Conservation (phyloP, 768 basidiomycete genomes). For the Tylopilus plumbeoviolaceoides region DNA sequence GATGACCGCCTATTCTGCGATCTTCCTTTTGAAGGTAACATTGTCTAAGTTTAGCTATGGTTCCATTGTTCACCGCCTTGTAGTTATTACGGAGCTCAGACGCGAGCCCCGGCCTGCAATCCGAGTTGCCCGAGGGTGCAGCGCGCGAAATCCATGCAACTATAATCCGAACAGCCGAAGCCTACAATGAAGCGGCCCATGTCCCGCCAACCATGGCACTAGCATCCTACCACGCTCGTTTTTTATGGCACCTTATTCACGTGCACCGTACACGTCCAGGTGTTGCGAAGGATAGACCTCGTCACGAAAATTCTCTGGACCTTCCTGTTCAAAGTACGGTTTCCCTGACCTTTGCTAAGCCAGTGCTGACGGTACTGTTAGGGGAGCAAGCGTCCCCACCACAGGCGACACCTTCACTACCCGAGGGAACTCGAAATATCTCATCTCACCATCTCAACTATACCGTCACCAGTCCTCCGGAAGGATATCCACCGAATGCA, state of each 20-base stretch:
- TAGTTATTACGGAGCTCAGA: conserved; percentile 69
- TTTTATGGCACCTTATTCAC: conserved; percentile 68
- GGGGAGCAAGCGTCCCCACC: conserved; percentile 20
- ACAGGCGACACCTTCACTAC: conserved; percentile 25
- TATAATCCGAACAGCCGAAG: conserved; percentile 70
- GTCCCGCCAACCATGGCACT: conserved; percentile 58
- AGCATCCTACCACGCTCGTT: conserved; percentile 76
- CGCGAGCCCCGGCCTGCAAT: conserved; percentile 50
- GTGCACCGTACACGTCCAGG: conserved; percentile 49
- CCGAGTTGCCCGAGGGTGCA: conserved; percentile 59
- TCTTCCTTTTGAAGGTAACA: conserved; percentile 69
- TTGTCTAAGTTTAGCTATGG: conserved; percentile 3
- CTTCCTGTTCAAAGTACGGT: conserved; percentile 50
- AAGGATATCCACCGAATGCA: conserved; percentile 16
- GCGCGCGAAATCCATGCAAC: conserved; percentile 59
- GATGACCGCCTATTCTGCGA: conserved; percentile 84
- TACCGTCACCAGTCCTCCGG: conserved; percentile 13
- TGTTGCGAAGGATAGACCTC: conserved; percentile 35
- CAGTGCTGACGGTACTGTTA: conserved; percentile 12
- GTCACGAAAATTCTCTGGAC: conserved; percentile 47
- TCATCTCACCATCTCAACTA: conserved; percentile 16
- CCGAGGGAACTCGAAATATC: conserved; percentile 11
- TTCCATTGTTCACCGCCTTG: conserved; percentile 1
- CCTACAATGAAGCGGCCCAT: conserved; percentile 69
- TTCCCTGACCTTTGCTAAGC: background rate